Percentiles rank a stretch among this genome's conserved stretches.
Evolutionary conservation across 305 asterid genomes (phyloP).

Genomic region (Fraxinus sp.): DNA sequence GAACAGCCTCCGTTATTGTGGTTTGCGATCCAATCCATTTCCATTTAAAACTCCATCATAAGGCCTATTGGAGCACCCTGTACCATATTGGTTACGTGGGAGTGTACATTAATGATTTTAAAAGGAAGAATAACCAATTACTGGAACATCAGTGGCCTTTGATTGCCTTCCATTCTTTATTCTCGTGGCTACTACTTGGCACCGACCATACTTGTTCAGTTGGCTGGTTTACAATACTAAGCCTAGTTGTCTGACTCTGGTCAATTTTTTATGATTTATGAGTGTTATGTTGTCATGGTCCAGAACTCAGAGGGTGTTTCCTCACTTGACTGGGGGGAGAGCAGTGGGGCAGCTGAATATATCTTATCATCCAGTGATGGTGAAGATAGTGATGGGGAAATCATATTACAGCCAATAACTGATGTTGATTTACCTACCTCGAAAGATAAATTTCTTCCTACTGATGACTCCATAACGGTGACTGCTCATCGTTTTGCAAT

Average conservation of each 20-base stretch:
- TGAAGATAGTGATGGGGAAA: constrained; percentile 81
- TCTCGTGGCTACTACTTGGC: neutral
- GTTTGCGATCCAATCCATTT: neutral
- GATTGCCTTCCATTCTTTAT: neutral
- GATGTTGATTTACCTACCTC: constrained; percentile 74
- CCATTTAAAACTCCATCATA: neutral
- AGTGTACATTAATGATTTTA: neutral
- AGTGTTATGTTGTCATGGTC: constrained; percentile 6
- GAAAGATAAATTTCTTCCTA: constrained; percentile 46
- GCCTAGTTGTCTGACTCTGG: constrained; percentile 3
- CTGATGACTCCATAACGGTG: constrained; percentile 58
- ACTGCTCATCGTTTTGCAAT: constrained; percentile 63
- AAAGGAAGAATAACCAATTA: neutral
- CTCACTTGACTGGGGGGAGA: constrained; percentile 60
- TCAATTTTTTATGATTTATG: constrained; percentile 2
- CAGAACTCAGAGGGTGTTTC: constrained; percentile 56
- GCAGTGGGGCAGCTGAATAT: constrained; percentile 38
- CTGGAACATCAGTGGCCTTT: neutral
- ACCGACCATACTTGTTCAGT: neutral
- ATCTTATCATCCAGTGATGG: constrained; percentile 69
- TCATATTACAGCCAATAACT: constrained; percentile 64
- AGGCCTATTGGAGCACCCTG: neutral
- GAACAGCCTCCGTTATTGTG: neutral
- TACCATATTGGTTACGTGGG: neutral
- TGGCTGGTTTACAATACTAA: neutral